Conservation (phyloP, 106 monocot genomes). For the Ottelia alismoides region DNA sequence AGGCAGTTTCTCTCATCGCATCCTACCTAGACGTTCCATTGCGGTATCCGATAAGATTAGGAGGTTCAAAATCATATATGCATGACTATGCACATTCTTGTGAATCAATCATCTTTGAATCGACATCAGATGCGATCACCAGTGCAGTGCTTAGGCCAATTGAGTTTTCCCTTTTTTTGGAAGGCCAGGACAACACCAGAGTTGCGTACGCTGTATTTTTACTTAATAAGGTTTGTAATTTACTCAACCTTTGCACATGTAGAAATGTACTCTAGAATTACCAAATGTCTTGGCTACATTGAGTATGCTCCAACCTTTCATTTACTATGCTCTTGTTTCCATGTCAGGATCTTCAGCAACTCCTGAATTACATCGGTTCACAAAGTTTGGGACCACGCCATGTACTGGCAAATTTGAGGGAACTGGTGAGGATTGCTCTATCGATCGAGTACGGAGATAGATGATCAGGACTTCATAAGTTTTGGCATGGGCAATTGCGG, state of each 20-base stretch:
- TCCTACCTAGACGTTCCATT: slow-evolving; percentile 70
- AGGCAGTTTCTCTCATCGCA: slow-evolving; percentile 76
- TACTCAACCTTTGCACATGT: not conserved
- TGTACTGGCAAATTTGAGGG: slow-evolving; percentile 68
- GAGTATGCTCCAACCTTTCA: not conserved
- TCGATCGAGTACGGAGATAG: slow-evolving; percentile 38
- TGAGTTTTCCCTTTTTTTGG: slow-evolving; percentile 87
- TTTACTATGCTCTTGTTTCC: not conserved
- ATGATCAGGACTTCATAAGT: no score
- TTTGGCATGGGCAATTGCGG: no score
- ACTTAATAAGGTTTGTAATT: slow-evolving; percentile 72
- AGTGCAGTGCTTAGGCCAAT: slow-evolving; percentile 21
- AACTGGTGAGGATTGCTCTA: slow-evolving; percentile 52
- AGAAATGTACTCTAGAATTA: not conserved
- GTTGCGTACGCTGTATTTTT: slow-evolving; percentile 90
- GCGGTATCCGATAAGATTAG: slow-evolving; percentile 60
- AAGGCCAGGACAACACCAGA: slow-evolving; percentile 90
- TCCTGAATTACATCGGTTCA: slow-evolving; percentile 66
- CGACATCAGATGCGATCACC: slow-evolving; percentile 9
- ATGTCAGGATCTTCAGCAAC: slow-evolving; percentile 71
- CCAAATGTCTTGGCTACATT: no score
- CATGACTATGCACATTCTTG: slow-evolving; percentile 64
- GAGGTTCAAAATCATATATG: slow-evolving; percentile 80
- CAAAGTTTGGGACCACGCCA: slow-evolving; percentile 83
- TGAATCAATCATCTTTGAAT: slow-evolving; percentile 35